Base-by-base conservation (phyloP, 2,329 filamentous ascomycete genomes). In the Xylaria sp. region DNA sequence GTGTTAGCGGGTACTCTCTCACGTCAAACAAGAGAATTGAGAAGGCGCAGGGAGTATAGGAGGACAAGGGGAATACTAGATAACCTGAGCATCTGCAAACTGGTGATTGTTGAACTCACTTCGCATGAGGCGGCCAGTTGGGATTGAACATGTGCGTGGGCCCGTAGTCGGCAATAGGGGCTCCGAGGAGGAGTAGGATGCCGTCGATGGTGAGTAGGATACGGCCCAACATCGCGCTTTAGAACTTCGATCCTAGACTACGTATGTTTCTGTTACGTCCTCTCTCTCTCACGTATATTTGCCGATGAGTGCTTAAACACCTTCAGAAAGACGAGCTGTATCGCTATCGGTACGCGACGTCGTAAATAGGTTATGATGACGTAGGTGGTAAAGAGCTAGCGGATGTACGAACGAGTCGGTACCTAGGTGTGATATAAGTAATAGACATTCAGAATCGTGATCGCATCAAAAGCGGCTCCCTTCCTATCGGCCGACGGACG, bases 51-150 rank as follows among this genome's bases (percentile, higher is more conserved):
- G n/a, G n/a, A n/a, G n/a, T n/a, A n/a, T n/a, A n/a, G n/a, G n/a
- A n/a, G n/a, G n/a, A n/a, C n/a, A 52, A 21, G 17, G 31, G 35
- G 12, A 46, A 56, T 5, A 38, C 28, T 35, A 19, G 43, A 49
- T 31, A 23, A 38, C 35, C 17, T 15, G 15, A 12, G 33, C n/a
- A 25, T 25, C n/a, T n/a, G n/a, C n/a, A n/a, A n/a, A n/a, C n/a
- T n/a, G n/a, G n/a, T n/a, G n/a, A n/a, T n/a, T n/a, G n/a, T n/a
- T n/a, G 4, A 50, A 70, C 74, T 60, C 58, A 80, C 79, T 79
- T 81, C 5, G 79, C 79, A 60, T 81, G 79, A 2, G 79, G 79
- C n/a, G 78, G 75, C 79, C 79, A 81, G 42, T 76, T 73, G 5
- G 79, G 76, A 63, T 81, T 81, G 67, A 75, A 76, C 54, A 80